These are phyloP conservation scores for Angomonas ambiguus DNA, from an alignment of 208 protist genomes.

Conservation along the genomic window DNA sequence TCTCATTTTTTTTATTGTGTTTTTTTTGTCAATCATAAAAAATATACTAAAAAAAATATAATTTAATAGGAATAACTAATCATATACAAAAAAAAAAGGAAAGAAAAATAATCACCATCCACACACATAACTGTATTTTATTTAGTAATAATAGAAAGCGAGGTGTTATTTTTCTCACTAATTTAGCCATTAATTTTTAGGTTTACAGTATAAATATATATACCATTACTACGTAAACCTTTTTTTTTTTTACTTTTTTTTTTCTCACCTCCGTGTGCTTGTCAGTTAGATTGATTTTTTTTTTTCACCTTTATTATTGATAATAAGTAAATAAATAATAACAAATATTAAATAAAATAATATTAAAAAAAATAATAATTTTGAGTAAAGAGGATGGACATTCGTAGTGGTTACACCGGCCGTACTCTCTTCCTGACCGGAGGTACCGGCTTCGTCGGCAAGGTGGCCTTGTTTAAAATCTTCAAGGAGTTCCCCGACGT, in stretches of 20 bases:
- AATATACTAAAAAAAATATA: slow-evolving; percentile 12
- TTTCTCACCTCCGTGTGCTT: background rate
- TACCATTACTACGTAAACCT: background rate
- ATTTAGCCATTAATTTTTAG: no score
- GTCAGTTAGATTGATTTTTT: slow-evolving; percentile 7
- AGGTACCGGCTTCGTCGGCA: slow-evolving; percentile 84
- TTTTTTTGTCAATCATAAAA: background rate
- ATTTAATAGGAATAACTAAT: slow-evolving; percentile 13
- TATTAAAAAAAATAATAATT: background rate
- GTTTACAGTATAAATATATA: slow-evolving; percentile 9
- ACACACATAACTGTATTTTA: background rate
- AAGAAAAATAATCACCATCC: background rate
- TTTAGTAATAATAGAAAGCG: background rate
- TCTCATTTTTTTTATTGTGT: no score
- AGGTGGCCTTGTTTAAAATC: slow-evolving; percentile 80
- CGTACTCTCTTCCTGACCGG: slow-evolving; percentile 80
- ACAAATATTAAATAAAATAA: slow-evolving; percentile 1
- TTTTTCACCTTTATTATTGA: slow-evolving; percentile 14
- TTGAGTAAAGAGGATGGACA: slow-evolving; percentile 25
- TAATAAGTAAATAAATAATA: background rate
- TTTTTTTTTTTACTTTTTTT: slow-evolving; percentile 9
- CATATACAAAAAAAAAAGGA: background rate
- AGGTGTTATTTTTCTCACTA: no score
- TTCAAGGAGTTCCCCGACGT: slow-evolving; percentile 76
- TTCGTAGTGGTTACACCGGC: slow-evolving; percentile 50